Conservation (phyloP, 2,329 filamentous ascomycete genomes). For the Coleophoma cylindrospora region DNA sequence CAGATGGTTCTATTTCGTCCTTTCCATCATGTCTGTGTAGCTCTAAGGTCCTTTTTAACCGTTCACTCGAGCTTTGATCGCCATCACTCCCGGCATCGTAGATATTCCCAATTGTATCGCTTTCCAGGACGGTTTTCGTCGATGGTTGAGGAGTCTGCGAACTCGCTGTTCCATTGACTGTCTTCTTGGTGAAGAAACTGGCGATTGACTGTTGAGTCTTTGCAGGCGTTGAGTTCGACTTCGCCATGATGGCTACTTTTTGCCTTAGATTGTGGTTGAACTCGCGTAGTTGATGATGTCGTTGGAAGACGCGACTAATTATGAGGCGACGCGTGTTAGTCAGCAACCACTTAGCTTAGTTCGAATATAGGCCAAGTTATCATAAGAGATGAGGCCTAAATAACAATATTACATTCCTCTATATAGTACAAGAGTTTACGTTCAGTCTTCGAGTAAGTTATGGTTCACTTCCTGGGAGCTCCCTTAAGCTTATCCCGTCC, state of each 20-base stretch:
- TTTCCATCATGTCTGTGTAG: conserved; percentile 41
- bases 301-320: not conserved
- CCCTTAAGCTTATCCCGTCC: too few species aligned
- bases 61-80: conserved; percentile 12
- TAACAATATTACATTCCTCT: too few species aligned
- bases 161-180: conserved; percentile 14
- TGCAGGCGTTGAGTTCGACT: not conserved
- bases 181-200: conserved; percentile 71
- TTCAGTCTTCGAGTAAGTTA: too few species aligned
- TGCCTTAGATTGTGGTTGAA: not conserved
- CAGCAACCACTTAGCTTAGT: conserved; percentile 1
- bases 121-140: not conserved
- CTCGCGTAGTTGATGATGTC: not conserved
- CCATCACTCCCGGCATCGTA: conserved; percentile 24
- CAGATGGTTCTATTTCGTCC: conserved; percentile 28
- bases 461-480: too few species aligned
- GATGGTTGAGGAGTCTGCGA: not conserved
- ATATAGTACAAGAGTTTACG: too few species aligned
- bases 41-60: conserved; percentile 45
- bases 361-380: too few species aligned
- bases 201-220: conserved; percentile 73
- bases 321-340: not conserved
- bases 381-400: too few species aligned
- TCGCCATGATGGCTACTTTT: not conserved
- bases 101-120: conserved; percentile 8